Percentiles rank a stretch among this genome's conserved stretches.
These are phyloP conservation scores for Atractiella rhizophila DNA, from an alignment of 768 basidiomycete genomes.

Conservation along the genomic window DNA sequence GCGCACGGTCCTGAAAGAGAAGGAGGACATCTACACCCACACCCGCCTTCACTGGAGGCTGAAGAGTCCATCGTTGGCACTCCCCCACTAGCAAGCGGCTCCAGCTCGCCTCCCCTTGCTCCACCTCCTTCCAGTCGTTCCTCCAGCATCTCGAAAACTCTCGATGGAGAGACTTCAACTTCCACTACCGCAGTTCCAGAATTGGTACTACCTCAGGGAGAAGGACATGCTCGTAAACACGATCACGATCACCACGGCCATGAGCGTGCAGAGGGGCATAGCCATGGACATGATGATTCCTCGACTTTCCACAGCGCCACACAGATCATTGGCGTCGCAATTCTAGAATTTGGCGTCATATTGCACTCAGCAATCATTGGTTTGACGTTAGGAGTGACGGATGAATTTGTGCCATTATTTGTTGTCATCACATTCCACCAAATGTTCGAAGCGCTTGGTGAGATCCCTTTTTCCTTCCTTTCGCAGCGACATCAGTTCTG, in stretches of 20 bases:
- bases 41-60: constrained; percentile 3
- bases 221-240: not conserved
- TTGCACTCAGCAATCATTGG: constrained; percentile 51
- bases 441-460: constrained; percentile 73
- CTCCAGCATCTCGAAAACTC: constrained; percentile 1
- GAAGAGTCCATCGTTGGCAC: not conserved
- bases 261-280: not conserved
- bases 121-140: not conserved
- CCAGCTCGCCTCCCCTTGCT: not conserved
- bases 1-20: too few species aligned
- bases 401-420: constrained; percentile 58
- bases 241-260: constrained; percentile 14
- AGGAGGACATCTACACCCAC: constrained; percentile 6
- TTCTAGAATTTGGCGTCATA: constrained; percentile 80
- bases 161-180: not conserved
- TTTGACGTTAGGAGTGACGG: constrained; percentile 69
- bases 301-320: constrained; percentile 24
- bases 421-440: constrained; percentile 71
- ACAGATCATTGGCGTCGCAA: constrained; percentile 63
- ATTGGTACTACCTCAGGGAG: not conserved
- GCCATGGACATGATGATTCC: not conserved
- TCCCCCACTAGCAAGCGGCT: not conserved
- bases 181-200: not conserved
- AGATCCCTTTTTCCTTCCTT: too few species aligned
- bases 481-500: too few species aligned